These are phyloP conservation scores for Cadophora malorum DNA, from an alignment of 2,329 filamentous ascomycete genomes.

Conservation along the genomic window DNA sequence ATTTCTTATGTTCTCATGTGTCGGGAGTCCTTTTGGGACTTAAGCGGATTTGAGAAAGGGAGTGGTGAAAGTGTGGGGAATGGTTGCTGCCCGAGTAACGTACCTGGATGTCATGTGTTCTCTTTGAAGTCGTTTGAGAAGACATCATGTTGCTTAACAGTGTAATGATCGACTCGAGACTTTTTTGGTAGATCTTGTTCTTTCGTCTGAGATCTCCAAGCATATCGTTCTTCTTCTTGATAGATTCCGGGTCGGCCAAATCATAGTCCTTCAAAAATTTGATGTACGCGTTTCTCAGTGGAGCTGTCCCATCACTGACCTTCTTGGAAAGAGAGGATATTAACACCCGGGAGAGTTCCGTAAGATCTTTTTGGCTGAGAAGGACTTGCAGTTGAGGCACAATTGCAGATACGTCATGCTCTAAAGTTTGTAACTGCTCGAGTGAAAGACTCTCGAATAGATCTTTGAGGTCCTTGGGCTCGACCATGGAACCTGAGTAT, in stretches of 20 bases:
- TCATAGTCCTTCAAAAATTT: conserved; percentile 31
- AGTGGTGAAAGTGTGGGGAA: too few species aligned
- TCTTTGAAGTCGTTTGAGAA: conserved; percentile 41
- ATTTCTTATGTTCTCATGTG: too few species aligned
- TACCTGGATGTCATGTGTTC: conserved; percentile 40
- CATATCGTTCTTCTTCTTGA: conserved; percentile 32
- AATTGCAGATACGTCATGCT: conserved; percentile 35
- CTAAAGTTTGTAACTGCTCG: conserved; percentile 28
- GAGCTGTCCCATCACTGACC: conserved; percentile 25
- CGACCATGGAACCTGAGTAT: conserved; percentile 20
- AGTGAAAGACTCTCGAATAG: conserved; percentile 28
- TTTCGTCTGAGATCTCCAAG: conserved; percentile 31
- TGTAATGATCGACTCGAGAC: conserved; percentile 31
- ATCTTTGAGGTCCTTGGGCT: conserved; percentile 29
- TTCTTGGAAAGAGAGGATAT: conserved; percentile 25
- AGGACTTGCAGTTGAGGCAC: conserved; percentile 34
- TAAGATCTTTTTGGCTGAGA: conserved; percentile 32
- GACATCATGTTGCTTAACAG: conserved; percentile 41
- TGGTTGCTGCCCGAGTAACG: too few species aligned
- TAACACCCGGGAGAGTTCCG: conserved; percentile 29
- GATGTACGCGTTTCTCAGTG: conserved; percentile 28
- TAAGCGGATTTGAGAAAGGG: too few species aligned
- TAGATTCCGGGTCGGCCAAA: conserved; percentile 25
- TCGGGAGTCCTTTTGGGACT: too few species aligned
- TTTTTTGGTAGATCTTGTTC: conserved; percentile 29